Conservation (phyloP, 306 rosid genomes). For the Gleditsia sinensis region DNA sequence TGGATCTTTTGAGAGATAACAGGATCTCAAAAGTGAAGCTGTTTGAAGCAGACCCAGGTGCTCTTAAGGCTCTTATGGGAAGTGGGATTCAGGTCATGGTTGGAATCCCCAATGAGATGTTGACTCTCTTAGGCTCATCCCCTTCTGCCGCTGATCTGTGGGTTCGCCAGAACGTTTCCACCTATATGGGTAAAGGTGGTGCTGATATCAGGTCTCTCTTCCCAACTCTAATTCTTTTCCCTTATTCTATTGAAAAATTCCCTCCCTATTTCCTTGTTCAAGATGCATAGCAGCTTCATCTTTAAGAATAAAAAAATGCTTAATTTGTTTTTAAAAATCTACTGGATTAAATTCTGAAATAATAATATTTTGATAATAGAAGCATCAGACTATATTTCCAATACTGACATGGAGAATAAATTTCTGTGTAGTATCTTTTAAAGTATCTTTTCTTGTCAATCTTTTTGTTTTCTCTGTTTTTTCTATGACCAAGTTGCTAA, state of each 20-base stretch:
- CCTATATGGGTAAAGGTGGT: constrained; percentile 70
- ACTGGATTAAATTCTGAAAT: not conserved
- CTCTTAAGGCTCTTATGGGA: constrained; percentile 62
- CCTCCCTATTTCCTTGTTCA: not conserved
- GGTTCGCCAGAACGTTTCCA: constrained; percentile 74
- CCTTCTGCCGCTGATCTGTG: constrained; percentile 68
- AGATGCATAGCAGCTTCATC: not conserved
- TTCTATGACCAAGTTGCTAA: not conserved
- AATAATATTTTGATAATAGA: not conserved
- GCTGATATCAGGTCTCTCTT: constrained; percentile 71
- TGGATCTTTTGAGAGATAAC: constrained; percentile 69
- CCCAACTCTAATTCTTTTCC: not conserved
- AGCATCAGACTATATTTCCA: not conserved
- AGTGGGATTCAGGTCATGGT: constrained; percentile 84
- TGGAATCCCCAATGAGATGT: constrained; percentile 92
- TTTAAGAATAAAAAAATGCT: not conserved
- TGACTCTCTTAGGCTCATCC: constrained; percentile 62
- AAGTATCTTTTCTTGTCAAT: not conserved
- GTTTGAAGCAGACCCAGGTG: constrained; percentile 76
- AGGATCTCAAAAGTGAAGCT: constrained; percentile 78
- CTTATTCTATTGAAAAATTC: not conserved
- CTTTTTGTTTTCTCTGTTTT: not conserved
- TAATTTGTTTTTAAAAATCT: not conserved
- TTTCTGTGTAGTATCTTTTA: constrained; percentile 1
- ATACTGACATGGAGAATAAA: not conserved